These are phyloP conservation scores for Pichia inconspicua DNA, from an alignment of 1,139 yeast species.

Conservation along the genomic window DNA sequence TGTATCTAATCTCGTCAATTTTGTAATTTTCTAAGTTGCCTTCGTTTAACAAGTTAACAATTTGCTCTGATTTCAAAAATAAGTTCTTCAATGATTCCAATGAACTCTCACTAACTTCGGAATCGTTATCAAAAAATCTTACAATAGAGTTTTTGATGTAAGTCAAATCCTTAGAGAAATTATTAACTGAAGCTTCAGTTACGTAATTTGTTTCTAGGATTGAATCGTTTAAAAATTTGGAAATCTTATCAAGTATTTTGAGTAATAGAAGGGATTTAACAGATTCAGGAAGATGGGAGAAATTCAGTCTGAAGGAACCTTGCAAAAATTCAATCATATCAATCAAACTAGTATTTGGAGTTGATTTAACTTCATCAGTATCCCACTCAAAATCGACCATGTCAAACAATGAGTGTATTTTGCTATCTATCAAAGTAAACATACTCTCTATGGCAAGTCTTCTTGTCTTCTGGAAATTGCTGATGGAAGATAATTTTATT, in stretches of 20 bases:
- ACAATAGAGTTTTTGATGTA: slow-evolving; percentile 43
- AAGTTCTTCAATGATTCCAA: slow-evolving; percentile 36
- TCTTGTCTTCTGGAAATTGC: slow-evolving; percentile 52
- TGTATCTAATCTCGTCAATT: slow-evolving; percentile 46
- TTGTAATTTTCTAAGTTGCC: slow-evolving; percentile 46
- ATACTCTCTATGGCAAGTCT: slow-evolving; percentile 74
- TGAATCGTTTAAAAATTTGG: slow-evolving; percentile 59
- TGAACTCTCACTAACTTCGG: slow-evolving; percentile 14
- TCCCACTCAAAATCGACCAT: slow-evolving; percentile 83
- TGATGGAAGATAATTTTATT: slow-evolving; percentile 40
- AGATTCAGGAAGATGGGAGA: slow-evolving; percentile 71
- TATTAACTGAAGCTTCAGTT: slow-evolving; percentile 43
- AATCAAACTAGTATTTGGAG: slow-evolving; percentile 68
- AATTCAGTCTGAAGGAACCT: slow-evolving; percentile 80
- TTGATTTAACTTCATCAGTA: slow-evolving; percentile 41
- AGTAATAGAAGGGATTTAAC: slow-evolving; percentile 74
- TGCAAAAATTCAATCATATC: slow-evolving; percentile 87
- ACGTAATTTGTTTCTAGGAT: slow-evolving; percentile 45
- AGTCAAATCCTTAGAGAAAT: slow-evolving; percentile 54
- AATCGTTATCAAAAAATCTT: slow-evolving; percentile 15
- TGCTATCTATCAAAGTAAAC: slow-evolving; percentile 71
- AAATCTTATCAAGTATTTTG: slow-evolving; percentile 79
- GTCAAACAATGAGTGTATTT: slow-evolving; percentile 73
- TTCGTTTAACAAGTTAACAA: slow-evolving; percentile 46
- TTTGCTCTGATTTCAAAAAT: slow-evolving; percentile 54